Base-by-base conservation (phyloP, 2,329 filamentous ascomycete species). In the Fonsecaea multimorphosa region DNA sequence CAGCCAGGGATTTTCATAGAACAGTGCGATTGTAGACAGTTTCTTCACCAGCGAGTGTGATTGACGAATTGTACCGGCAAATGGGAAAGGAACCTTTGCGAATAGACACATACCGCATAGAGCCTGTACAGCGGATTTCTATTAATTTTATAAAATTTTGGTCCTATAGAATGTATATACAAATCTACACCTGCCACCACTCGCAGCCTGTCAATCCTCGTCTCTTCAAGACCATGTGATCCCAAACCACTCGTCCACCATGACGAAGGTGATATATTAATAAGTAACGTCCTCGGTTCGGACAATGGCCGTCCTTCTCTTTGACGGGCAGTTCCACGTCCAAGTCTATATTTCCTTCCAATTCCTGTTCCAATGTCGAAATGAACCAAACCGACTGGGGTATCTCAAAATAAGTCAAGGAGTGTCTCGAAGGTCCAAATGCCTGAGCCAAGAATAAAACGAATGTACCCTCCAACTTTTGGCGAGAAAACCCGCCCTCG, bases 341-440 rank as follows among this genome's bases (percentile, higher is more conserved):
- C 56, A 51, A 19, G 14, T 61, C 49, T 52, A 60, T 53, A 31
- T 53, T 34, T 31, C 46, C 14, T 19, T 14, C 32, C 31, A 27
- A 40, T 46, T 61, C 11, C 46, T 12, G 14, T 24, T 24, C 46
- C 31, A 40, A 53, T 29, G 22, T 32, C 29, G 27, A 51, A 58
- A 22, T 34, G 34, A 61, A 61, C 58, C 51, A 64, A 58, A 64
- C 19, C 19, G 22, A 32, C 27, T 36, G 44, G 61, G 61, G 61
- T 64, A 64, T 64, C 61, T 64, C 27, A 54, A 57, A 64, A 52
- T 16, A 34, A 57, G 51, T 51, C 19, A 49, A 53, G 29, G 24
- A 24, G 31, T 6, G 61, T 58, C 61, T 64, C 60, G 52, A 58
- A 60, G 64, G 64, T 63, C 52, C 60, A 56, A 53, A 55, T 60